These are phyloP conservation scores for Tieghemiomyces parasiticus DNA, from an alignment of 192 early-diverging fungal genomes.

Conservation along the genomic window DNA sequence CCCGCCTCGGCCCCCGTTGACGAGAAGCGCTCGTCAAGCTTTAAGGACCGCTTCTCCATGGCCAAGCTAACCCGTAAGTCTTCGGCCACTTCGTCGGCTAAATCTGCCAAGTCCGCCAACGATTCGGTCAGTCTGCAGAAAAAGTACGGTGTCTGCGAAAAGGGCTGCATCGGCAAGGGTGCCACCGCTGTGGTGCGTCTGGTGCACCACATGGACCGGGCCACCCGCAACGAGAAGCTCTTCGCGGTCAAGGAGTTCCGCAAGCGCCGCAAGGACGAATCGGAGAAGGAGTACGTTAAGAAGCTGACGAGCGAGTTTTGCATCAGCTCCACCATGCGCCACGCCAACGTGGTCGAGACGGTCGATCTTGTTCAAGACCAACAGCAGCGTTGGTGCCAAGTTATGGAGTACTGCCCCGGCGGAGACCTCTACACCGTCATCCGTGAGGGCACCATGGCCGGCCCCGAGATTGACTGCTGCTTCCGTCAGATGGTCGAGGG, in stretches of 20 bases:
- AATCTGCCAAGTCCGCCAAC: not conserved
- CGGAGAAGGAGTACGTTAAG: constrained; percentile 88
- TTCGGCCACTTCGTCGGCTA: not conserved
- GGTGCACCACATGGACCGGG: constrained; percentile 52
- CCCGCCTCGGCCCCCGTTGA: constrained; percentile 1
- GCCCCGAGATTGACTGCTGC: constrained; percentile 75
- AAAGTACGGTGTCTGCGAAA: constrained; percentile 71
- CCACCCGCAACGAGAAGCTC: constrained; percentile 40
- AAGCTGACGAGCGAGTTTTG: constrained; percentile 92
- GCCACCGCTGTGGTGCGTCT: constrained; percentile 86
- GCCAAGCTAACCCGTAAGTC: constrained; percentile 8
- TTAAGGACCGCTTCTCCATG: constrained; percentile 11
- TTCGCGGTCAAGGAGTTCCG: constrained; percentile 92
- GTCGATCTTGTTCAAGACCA: constrained; percentile 95
- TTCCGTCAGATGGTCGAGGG: constrained; percentile 86
- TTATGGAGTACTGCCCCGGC: constrained; percentile 78
- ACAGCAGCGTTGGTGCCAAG: constrained; percentile 62
- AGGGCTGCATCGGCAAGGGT: constrained; percentile 70
- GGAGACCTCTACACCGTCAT: constrained; percentile 83
- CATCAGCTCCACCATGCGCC: constrained; percentile 80
- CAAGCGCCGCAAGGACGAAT: constrained; percentile 68
- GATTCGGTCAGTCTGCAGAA: constrained; percentile 17
- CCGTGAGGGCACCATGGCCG: constrained; percentile 53
- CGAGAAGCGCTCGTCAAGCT: not conserved
- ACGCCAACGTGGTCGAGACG: constrained; percentile 82